A percentile compares a stretch with the other conserved stretches of the same genome.
These are phyloP conservation scores for Thalassiosira pacifica DNA, from an alignment of 352 stramenopile species.

Conservation along the genomic window DNA sequence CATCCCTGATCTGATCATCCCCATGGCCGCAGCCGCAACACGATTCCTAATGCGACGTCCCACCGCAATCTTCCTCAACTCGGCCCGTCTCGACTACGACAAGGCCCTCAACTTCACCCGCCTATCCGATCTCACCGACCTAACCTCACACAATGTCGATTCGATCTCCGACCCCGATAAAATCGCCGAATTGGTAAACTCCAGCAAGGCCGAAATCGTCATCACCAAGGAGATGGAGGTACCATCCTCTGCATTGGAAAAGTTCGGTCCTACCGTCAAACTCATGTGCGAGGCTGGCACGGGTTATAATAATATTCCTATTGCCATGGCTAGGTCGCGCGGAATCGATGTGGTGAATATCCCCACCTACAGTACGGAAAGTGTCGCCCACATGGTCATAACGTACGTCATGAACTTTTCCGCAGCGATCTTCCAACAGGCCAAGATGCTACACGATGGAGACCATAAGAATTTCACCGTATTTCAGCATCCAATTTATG, in stretches of 20 bases:
- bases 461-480: constrained; percentile 82
- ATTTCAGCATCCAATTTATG: constrained; percentile 82
- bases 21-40: constrained; percentile 23
- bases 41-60: constrained; percentile 54
- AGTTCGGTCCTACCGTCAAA: constrained; percentile 78
- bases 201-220: constrained; percentile 79
- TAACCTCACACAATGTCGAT: constrained; percentile 74
- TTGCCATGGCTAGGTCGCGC: constrained; percentile 43
- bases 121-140: constrained; percentile 56
- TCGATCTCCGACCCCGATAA: constrained; percentile 68
- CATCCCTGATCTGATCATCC: background rate
- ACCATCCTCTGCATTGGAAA: constrained; percentile 54
- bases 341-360: constrained; percentile 82
- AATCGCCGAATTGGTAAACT: constrained; percentile 73
- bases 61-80: constrained; percentile 81
- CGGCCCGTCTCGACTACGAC: constrained; percentile 81
- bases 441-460: constrained; percentile 69
- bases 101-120: constrained; percentile 72
- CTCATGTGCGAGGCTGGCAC: constrained; percentile 85
- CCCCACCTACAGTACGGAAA: constrained; percentile 84
- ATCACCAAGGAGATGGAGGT: constrained; percentile 87
- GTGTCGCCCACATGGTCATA: constrained; percentile 86
- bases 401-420: constrained; percentile 87
- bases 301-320: constrained; percentile 87
- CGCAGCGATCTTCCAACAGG: constrained; percentile 82